Percentiles rank a stretch among this genome's conserved stretches.
Conservation (phyloP, 169 alveolate species). For the Eimeria necatrix region DNA sequence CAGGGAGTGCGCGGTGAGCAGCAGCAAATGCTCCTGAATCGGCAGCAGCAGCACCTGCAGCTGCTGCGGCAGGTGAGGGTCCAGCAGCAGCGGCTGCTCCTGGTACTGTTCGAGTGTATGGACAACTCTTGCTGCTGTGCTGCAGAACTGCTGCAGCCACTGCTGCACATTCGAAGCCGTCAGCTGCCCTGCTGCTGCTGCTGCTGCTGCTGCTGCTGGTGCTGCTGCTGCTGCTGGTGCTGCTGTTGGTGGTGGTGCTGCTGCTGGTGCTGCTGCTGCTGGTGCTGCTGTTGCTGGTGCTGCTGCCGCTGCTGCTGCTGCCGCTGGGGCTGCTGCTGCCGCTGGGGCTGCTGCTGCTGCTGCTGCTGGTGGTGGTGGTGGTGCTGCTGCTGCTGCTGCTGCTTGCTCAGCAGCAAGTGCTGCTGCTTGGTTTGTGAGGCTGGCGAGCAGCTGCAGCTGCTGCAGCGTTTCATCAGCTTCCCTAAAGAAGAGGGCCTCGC, state of each 20-base stretch:
- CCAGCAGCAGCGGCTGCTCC: constrained; percentile 66
- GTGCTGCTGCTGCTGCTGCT: background rate
- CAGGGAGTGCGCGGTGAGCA: constrained; percentile 23
- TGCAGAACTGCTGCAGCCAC: constrained; percentile 52
- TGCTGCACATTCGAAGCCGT: background rate
- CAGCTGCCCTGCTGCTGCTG: background rate
- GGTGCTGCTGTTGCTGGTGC: background rate
- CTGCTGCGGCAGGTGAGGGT: constrained; percentile 23
- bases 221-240: constrained; percentile 16
- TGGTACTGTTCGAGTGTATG: constrained; percentile 39
- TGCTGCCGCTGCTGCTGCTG: background rate
- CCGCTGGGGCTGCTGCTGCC: background rate
- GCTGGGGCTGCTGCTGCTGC: constrained; percentile 6
- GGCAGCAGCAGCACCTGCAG: background rate
- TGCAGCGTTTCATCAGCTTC: constrained; percentile 39
- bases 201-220: constrained; percentile 11
- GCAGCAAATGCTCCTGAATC: background rate
- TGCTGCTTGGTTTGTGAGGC: constrained; percentile 24
- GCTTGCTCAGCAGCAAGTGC: constrained; percentile 5
- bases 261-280: background rate
- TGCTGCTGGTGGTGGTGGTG: constrained; percentile 24
- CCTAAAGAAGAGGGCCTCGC: constrained; percentile 51
- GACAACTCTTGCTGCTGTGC: constrained; percentile 40
- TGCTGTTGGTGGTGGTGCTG: background rate
- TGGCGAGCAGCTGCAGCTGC: constrained; percentile 46